Conservation (phyloP, 495 filamentous ascomycete genomes). For the Xanthoparmelia taractica region DNA sequence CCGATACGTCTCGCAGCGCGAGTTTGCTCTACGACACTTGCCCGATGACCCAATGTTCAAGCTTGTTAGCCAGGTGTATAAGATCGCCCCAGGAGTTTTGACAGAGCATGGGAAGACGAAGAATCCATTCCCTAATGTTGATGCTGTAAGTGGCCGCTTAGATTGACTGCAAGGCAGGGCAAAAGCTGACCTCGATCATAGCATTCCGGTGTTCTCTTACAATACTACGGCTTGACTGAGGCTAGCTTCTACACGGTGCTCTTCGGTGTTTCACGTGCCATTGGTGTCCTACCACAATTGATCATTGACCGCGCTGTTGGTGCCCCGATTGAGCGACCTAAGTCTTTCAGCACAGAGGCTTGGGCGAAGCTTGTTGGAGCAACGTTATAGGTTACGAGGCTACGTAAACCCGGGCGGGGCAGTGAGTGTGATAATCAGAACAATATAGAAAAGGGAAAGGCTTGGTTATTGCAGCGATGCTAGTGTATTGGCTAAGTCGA, state of each 20-base stretch:
- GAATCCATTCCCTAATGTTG: conserved; percentile 74
- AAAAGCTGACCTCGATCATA: conserved; percentile 28
- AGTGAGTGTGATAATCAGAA: neutral
- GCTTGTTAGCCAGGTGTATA: conserved; percentile 98
- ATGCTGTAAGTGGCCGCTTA: conserved; percentile 44
- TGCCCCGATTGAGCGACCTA: conserved; percentile 62
- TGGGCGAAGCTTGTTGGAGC: conserved; percentile 90
- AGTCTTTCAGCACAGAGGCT: conserved; percentile 95
- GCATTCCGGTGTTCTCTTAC: conserved; percentile 96
- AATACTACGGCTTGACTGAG: conserved; percentile 98
- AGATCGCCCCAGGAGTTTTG: conserved; percentile 94
- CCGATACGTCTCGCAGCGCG: conserved; percentile 93
- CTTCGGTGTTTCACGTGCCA: conserved; percentile 95
- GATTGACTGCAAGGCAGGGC: conserved; percentile 32
- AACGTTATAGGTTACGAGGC: conserved; percentile 60
- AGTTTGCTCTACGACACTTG: conserved; percentile 86
- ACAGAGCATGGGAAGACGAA: conserved; percentile 99
- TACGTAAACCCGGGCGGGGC: neutral
- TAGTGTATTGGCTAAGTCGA: neutral
- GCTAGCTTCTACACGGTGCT: conserved; percentile 99
- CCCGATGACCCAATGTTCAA: conserved; percentile 98
- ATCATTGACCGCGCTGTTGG: conserved; percentile 99
- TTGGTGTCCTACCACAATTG: conserved; percentile 96
- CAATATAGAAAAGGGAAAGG: neutral
- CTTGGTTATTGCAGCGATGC: neutral